Evolutionary conservation across 176 grass and related monocot genomes (phyloP), one percentile per base, ranked within the genome.

Genomic region (Carex cristatella): DNA sequence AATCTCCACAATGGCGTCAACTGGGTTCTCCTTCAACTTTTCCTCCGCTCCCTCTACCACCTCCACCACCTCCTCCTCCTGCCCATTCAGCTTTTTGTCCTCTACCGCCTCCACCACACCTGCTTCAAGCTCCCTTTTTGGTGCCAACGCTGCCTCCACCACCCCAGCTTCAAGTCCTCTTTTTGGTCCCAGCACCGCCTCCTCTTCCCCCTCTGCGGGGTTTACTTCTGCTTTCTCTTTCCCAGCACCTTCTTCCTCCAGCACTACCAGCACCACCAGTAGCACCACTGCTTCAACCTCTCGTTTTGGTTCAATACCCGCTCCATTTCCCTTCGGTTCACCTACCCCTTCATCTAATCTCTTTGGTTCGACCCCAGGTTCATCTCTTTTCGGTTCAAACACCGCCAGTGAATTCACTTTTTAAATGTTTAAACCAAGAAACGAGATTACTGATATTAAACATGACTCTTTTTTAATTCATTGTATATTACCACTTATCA

Each of bases 201-300:
- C 93, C 35, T 64, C 87, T 53, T 13, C 86, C 23, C 87, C 91
- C 65, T 44, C 94, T 19, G 88, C 81, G 23, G 89, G 87, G 18
- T 94, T 89, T 65, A 77, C 84, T 57, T 63, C 85, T 63, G 76
- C 19, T 14, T 72, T 79, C 18, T 87, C 88, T 61, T 80, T 84
- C n/a, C n/a, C n/a, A n/a, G 30, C 84, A 33, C 60, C 86, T 10
- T 73, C 85, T 63, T 15, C 70, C 23, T 23, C 88, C 0, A 40
- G 4, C 38, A 40, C 38, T 40, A 37, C 90, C 46, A 60, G 89
- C 35, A 53, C 85, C 49, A 82, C 86, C 10, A 65, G 46, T 3
- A 57, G 67, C 79, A 57, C 87, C 3, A 12, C 84, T 13, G 12
- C 85, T 56, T 60, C 89, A 27, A 37, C 84, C 60, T 42, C 78